These are phyloP conservation scores for Cunninghamia lanceolata DNA, from an alignment of 75 land plant genomes.

Conservation along the genomic window DNA sequence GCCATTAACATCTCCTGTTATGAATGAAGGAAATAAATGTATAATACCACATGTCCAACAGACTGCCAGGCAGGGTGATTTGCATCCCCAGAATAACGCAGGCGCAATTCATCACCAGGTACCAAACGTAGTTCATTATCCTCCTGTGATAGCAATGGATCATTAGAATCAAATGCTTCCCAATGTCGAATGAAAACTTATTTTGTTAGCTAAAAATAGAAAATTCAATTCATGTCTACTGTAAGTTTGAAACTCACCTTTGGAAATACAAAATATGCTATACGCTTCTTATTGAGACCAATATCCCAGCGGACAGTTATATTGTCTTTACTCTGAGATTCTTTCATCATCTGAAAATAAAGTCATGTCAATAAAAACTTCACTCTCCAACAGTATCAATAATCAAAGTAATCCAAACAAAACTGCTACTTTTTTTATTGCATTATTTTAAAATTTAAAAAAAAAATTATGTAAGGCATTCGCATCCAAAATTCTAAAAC, in stretches of 20 bases:
- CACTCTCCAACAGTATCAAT: neutral
- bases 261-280: conserved; percentile 98
- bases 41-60: conserved; percentile 98
- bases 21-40: neutral
- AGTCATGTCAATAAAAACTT: neutral
- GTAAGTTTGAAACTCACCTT: conserved; percentile 75
- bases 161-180: neutral
- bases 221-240: neutral
- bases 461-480: no score
- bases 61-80: conserved; percentile 98
- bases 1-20: neutral
- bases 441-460: neutral
- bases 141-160: conserved; percentile 46
- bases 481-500: no score
- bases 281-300: conserved; percentile 98
- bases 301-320: conserved; percentile 98
- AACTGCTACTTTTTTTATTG: neutral
- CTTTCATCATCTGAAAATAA: conserved; percentile 93
- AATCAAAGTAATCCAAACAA: neutral
- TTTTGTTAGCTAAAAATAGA: neutral
- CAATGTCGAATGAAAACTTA: neutral
- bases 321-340: conserved; percentile 98
- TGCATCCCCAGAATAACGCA: conserved; percentile 95
- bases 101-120: conserved; percentile 96
- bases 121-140: conserved; percentile 98